A percentile compares a stretch with the other conserved stretches of the same genome.
Conservation (phyloP, 2,329 filamentous ascomycete species). For the Ophiostoma montium region DNA sequence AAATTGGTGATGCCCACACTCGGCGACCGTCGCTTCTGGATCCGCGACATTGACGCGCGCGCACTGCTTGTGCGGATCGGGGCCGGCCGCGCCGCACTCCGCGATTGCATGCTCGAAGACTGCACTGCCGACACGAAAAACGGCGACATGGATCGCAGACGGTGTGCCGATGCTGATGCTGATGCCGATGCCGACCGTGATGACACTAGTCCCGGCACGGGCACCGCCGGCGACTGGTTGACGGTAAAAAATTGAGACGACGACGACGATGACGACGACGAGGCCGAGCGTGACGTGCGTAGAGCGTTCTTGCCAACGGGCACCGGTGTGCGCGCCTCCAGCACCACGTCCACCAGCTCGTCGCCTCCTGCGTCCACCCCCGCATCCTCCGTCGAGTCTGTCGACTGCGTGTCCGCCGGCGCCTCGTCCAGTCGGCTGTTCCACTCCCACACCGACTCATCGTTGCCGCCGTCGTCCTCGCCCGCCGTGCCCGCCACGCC, state of each 20-base stretch:
- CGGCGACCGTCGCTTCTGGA: slow-evolving; percentile 33
- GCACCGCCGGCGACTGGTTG: slow-evolving; percentile 22
- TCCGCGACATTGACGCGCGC: slow-evolving; percentile 7
- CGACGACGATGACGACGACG: slow-evolving; percentile 1
- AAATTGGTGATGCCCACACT: slow-evolving; percentile 20
- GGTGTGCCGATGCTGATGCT: not conserved
- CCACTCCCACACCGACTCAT: slow-evolving; percentile 41
- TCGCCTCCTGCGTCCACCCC: not conserved
- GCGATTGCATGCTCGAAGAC: not conserved
- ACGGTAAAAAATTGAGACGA: slow-evolving; percentile 21
- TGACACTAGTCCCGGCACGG: slow-evolving; percentile 8
- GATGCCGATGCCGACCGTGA: not conserved
- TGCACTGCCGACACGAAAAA: slow-evolving; percentile 4
- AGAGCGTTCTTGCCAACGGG: not conserved
- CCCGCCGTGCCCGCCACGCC: too few relatives aligned
- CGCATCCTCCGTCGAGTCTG: slow-evolving; percentile 25
- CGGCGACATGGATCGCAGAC: slow-evolving; percentile 10
- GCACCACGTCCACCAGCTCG: not conserved
- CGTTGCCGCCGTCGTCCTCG: not conserved
- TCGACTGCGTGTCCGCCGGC: not conserved
- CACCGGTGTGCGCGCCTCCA: not conserved
- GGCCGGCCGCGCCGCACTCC: not conserved
- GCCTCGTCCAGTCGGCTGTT: slow-evolving; percentile 47
- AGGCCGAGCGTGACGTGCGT: not conserved
- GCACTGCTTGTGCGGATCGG: slow-evolving; percentile 23